Percentiles rank a stretch among this genome's conserved stretches.
Evolutionary conservation across 2,329 filamentous ascomycete genomes (phyloP).

Genomic region (Colletotrichum lupini): DNA sequence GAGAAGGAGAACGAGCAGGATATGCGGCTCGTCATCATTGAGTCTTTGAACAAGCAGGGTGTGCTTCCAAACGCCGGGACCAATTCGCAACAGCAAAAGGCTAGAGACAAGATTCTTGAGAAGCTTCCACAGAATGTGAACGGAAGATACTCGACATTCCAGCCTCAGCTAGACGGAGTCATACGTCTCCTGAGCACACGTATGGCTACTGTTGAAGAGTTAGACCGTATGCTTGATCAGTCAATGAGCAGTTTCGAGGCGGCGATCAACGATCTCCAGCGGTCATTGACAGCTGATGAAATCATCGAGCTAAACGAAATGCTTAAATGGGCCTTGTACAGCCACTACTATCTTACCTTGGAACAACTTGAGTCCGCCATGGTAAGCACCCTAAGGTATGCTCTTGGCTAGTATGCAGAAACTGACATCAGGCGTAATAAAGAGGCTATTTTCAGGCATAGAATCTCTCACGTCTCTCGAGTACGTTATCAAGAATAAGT

Average conservation of each 20-base stretch:
- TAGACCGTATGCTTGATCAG: background rate
- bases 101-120: background rate
- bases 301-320: background rate
- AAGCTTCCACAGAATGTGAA: background rate
- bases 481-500: background rate
- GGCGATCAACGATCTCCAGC: background rate
- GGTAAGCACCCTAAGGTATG: background rate
- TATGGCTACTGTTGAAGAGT: background rate
- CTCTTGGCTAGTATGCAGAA: background rate
- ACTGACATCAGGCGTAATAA: background rate
- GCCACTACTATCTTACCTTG: background rate
- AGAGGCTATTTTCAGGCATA: background rate
- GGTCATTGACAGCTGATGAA: background rate
- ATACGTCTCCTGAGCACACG: background rate
- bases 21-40: background rate
- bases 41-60: background rate
- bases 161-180: background rate
- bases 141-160: background rate
- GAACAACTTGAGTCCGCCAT: background rate
- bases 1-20: background rate
- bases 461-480: background rate
- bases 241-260: background rate
- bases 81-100: background rate
- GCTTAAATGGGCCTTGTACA: background rate
- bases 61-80: background rate